A percentile compares a stretch with the other conserved stretches of the same genome.
These are phyloP conservation scores for Phytophthora aleatoria DNA, from an alignment of 352 stramenopile species.

Conservation along the genomic window DNA sequence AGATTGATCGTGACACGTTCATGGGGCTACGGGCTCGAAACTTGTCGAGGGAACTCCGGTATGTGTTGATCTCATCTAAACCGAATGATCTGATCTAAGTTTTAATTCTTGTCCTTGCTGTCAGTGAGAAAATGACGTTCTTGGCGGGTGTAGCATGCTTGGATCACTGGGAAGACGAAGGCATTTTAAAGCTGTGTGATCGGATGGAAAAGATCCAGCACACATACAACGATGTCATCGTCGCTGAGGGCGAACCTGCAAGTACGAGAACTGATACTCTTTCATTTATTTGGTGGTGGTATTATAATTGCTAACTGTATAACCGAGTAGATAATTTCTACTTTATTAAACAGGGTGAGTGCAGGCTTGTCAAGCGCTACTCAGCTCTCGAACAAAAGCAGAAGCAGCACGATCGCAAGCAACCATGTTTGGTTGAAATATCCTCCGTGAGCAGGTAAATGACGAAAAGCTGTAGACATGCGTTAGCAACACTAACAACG, in stretches of 20 bases:
- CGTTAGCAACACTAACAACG: constrained; percentile 2
- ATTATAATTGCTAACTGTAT: background rate
- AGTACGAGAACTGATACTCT: constrained; percentile 34
- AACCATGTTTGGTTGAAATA: constrained; percentile 60
- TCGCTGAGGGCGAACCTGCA: constrained; percentile 56
- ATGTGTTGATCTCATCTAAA: background rate
- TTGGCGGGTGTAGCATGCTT: constrained; percentile 48
- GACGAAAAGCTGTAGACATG: background rate
- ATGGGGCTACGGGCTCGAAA: constrained; percentile 63
- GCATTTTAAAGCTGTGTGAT: constrained; percentile 54
- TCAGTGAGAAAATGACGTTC: constrained; percentile 71
- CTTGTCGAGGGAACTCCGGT: constrained; percentile 60
- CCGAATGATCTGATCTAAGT: background rate
- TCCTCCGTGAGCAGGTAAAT: constrained; percentile 53
- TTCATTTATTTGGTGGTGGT: background rate
- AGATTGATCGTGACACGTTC: constrained; percentile 71
- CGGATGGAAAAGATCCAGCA: constrained; percentile 65
- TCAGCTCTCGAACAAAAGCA: constrained; percentile 21
- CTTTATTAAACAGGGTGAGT: constrained; percentile 71
- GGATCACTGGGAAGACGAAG: constrained; percentile 71
- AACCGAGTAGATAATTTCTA: constrained; percentile 52
- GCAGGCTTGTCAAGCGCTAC: constrained; percentile 64
- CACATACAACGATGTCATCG: constrained; percentile 72
- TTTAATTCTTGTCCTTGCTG: background rate
- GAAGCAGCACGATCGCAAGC: constrained; percentile 14